Evolutionary conservation across 345 rosid genomes (phyloP).

Genomic region (Dipteronia sinensis): DNA sequence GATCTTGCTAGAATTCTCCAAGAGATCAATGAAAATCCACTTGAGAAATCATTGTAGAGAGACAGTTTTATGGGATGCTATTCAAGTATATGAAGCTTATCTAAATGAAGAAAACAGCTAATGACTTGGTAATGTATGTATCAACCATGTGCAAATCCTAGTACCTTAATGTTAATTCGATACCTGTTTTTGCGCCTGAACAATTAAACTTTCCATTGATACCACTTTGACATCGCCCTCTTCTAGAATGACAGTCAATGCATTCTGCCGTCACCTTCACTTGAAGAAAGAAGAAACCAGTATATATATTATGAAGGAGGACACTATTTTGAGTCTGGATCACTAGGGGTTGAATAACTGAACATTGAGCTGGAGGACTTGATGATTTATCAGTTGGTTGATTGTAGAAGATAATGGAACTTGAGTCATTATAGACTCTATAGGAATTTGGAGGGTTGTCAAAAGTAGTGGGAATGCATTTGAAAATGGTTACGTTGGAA

Average conservation of each 20-base stretch:
- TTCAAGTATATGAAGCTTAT: neutral
- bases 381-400: neutral
- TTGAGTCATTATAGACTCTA: slow-evolving; percentile 5
- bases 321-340: neutral
- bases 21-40: neutral
- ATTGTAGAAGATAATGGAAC: neutral
- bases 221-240: slow-evolving; percentile 16
- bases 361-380: slow-evolving; percentile 24
- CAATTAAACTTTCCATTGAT: neutral
- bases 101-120: neutral
- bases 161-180: neutral
- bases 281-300: slow-evolving; percentile 25
- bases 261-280: neutral
- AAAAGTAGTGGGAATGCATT: slow-evolving; percentile 22
- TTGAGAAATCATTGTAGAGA: too few relatives aligned
- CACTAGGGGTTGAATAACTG: slow-evolving; percentile 25
- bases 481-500: slow-evolving; percentile 15
- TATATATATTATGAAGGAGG: neutral
- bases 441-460: neutral
- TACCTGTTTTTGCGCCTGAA: neutral
- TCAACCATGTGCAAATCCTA: neutral
- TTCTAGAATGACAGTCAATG: neutral
- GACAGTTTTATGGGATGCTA: neutral
- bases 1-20: neutral
- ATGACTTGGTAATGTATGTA: neutral